A percentile compares a stretch with the other conserved stretches of the same genome.
Evolutionary conservation across 768 basidiomycete species (phyloP).

Genomic region (Phallus indusiatus): DNA sequence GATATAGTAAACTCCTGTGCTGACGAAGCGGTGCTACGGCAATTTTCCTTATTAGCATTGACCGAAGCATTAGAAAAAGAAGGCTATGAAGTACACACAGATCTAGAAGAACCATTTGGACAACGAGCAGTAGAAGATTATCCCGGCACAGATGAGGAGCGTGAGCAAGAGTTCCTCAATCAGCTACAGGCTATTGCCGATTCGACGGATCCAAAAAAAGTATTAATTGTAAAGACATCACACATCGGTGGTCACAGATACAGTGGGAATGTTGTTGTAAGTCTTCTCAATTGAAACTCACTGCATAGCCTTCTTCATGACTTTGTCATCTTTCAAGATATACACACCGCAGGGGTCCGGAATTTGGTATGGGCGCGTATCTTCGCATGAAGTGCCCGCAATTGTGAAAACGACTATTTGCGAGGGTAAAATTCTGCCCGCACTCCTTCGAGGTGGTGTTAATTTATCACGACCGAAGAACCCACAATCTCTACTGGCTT

Average conservation of each 20-base stretch:
- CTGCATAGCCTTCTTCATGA: background rate
- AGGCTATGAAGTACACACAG: slow-evolving; percentile 70
- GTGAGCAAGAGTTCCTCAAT: slow-evolving; percentile 43
- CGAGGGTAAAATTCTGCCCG: slow-evolving; percentile 72
- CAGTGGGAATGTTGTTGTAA: slow-evolving; percentile 81
- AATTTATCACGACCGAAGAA: slow-evolving; percentile 39
- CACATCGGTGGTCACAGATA: slow-evolving; percentile 94
- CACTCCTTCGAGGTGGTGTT: slow-evolving; percentile 77
- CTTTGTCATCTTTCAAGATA: slow-evolving; percentile 39
- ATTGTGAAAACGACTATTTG: slow-evolving; percentile 85
- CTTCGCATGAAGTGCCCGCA: slow-evolving; percentile 78
- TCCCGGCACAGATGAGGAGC: slow-evolving; percentile 39
- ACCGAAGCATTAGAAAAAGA: slow-evolving; percentile 50
- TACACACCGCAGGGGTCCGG: slow-evolving; percentile 78
- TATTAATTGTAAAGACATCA: slow-evolving; percentile 76
- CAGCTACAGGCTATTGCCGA: slow-evolving; percentile 41
- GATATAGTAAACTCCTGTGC: slow-evolving; percentile 13
- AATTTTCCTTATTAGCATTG: slow-evolving; percentile 40
- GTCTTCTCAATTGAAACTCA: slow-evolving; percentile 23
- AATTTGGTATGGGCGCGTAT: slow-evolving; percentile 92
- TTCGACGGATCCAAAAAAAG: slow-evolving; percentile 46
- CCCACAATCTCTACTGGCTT: slow-evolving; percentile 51
- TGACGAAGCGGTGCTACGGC: slow-evolving; percentile 14
- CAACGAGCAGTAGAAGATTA: slow-evolving; percentile 51
- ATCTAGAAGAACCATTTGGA: slow-evolving; percentile 49